Evolutionary conservation across 2,329 filamentous ascomycete species (phyloP).

Genomic region (Talaromyces sp.): DNA sequence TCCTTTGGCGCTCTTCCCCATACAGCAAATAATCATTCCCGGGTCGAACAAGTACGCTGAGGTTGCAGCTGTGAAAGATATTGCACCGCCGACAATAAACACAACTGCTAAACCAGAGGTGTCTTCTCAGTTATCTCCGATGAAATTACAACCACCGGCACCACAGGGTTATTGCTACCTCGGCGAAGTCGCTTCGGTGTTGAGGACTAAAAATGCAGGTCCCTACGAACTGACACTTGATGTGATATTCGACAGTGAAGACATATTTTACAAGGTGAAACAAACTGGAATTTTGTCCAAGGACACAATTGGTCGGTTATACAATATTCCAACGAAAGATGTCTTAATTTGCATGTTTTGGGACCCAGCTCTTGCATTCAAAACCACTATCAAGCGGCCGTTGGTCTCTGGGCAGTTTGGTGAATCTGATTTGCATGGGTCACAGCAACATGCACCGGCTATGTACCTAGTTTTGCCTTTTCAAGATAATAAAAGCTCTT

Average conservation of each 20-base stretch:
- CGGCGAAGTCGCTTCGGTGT: neutral
- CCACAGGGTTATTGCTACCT: neutral
- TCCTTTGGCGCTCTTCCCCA: neutral
- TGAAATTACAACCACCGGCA: neutral
- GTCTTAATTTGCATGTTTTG: neutral
- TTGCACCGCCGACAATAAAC: neutral
- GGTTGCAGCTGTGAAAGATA: neutral
- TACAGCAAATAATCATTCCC: neutral
- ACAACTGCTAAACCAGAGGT: neutral
- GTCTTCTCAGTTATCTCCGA: neutral
- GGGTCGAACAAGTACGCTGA: neutral
- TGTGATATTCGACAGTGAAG: neutral
- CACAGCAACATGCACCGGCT: neutral
- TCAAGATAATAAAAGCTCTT: neutral
- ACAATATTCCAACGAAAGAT: neutral
- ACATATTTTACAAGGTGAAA: neutral
- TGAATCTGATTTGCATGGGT: neutral
- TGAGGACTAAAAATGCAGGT: neutral
- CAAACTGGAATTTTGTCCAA: neutral
- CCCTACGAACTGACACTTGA: conserved; percentile 2
- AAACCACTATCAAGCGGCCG: neutral
- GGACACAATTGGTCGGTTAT: neutral
- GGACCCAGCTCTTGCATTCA: neutral
- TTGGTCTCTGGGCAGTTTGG: neutral
- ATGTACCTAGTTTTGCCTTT: neutral